Conservation (phyloP, 2,329 filamentous ascomycete species). For the Aureobasidium melanogenum region DNA sequence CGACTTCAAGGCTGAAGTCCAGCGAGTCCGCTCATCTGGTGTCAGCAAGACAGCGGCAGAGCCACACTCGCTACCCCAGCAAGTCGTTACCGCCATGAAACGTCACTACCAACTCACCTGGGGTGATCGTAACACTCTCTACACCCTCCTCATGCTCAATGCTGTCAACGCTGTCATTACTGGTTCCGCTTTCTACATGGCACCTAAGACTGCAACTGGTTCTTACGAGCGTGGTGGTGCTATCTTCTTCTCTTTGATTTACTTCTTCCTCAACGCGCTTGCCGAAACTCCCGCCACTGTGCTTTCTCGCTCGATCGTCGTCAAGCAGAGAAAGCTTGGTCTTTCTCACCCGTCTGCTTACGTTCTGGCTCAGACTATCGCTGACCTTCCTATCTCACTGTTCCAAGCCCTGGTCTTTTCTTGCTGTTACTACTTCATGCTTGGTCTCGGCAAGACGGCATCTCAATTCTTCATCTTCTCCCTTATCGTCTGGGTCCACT, state of each 20-base stretch:
- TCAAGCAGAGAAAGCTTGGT: conserved; percentile 38
- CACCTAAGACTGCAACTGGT: conserved; percentile 39
- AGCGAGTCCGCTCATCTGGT: neutral
- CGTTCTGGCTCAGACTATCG: conserved; percentile 42
- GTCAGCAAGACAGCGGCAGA: conserved; percentile 2
- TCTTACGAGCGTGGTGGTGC: conserved; percentile 49
- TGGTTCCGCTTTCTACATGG: conserved; percentile 51
- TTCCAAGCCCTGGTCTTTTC: conserved; percentile 36
- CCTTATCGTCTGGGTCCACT: conserved; percentile 7
- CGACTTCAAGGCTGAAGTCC: conserved; percentile 8
- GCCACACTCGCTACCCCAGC: conserved; percentile 7
- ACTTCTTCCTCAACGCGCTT: conserved; percentile 49
- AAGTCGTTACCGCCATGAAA: conserved; percentile 3
- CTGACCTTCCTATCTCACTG: neutral
- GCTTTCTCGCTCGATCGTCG: conserved; percentile 38
- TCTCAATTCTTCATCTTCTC: conserved; percentile 13
- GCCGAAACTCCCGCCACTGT: conserved; percentile 54
- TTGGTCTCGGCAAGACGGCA: conserved; percentile 33
- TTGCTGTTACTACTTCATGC: conserved; percentile 57
- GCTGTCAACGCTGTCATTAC: conserved; percentile 35
- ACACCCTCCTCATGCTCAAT: conserved; percentile 8
- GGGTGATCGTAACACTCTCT: conserved; percentile 10
- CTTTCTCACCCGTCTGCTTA: conserved; percentile 34
- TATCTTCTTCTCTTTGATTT: conserved; percentile 46
- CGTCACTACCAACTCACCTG: conserved; percentile 11